phyloP scores from a whole-genome alignment of 129 eudicot genomes.

The Pseudognaphalium luteoalbum region DNA sequence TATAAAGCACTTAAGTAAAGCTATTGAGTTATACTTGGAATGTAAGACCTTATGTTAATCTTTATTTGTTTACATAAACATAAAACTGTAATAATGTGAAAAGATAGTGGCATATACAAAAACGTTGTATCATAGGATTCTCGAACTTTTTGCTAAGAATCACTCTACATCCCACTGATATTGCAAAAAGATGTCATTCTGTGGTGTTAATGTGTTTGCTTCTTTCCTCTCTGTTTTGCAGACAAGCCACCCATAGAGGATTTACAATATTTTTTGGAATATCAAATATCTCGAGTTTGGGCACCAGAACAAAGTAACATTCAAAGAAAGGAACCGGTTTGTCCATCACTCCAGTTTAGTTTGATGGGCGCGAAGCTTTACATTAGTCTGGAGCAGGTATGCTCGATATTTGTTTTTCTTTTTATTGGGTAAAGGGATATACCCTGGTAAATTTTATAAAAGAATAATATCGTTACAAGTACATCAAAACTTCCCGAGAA shows the following conservation, averaged over 20 bases:
- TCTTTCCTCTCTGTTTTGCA: constrained; percentile 29
- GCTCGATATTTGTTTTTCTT: background rate
- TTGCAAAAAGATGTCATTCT: no score
- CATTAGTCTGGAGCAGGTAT: constrained; percentile 89
- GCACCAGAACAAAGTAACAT: constrained; percentile 85
- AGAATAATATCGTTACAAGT: no score
- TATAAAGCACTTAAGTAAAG: constrained; percentile 68
- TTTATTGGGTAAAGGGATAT: no score
- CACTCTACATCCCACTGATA: no score
- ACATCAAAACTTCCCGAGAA: no score
- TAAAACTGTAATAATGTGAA: background rate
- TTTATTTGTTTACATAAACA: background rate
- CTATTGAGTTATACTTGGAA: constrained; percentile 86
- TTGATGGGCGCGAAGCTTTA: constrained; percentile 95
- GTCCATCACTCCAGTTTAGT: constrained; percentile 85
- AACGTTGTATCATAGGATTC: no score
- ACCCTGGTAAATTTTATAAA: no score
- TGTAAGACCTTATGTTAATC: constrained; percentile 50
- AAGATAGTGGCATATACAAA: no score
- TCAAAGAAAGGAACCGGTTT: constrained; percentile 91
- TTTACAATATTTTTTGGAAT: constrained; percentile 85
- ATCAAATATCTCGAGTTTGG: constrained; percentile 85
- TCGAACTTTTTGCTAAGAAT: no score
- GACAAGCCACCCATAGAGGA: constrained; percentile 96
- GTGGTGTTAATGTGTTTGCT: background rate